These are phyloP conservation scores for Arthrobotrys musiformis DNA, from an alignment of 2,329 filamentous ascomycete species.

Conservation along the genomic window DNA sequence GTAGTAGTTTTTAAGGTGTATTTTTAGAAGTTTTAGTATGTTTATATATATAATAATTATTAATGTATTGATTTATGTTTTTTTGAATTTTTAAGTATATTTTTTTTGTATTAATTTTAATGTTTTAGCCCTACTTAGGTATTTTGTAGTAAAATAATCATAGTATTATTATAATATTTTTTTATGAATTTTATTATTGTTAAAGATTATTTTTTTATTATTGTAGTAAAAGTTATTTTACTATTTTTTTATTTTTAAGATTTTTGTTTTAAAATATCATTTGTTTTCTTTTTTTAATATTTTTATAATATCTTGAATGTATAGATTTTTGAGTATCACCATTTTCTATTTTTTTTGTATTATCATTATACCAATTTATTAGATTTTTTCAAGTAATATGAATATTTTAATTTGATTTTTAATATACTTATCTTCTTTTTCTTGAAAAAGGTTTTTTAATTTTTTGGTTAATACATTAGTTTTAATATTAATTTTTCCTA, in stretches of 20 bases:
- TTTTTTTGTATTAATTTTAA: constrained; percentile 3
- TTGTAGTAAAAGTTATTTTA: background rate
- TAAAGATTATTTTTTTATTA: background rate
- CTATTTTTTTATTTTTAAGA: too few relatives aligned
- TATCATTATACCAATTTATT: too few relatives aligned
- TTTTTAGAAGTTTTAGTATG: background rate
- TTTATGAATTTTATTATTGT: constrained; percentile 1
- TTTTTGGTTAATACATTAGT: background rate
- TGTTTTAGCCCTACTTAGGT: background rate
- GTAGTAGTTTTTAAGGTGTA: background rate
- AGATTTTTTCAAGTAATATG: too few relatives aligned
- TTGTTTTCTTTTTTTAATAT: background rate
- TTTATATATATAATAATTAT: background rate
- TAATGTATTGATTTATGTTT: background rate
- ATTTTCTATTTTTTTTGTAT: too few relatives aligned
- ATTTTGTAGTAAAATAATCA: too few relatives aligned
- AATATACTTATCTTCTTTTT: background rate
- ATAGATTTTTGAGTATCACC: background rate
- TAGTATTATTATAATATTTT: constrained; percentile 4
- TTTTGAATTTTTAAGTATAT: background rate
- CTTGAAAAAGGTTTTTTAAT: background rate
- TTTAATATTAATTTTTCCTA: background rate
- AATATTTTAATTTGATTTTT: too few relatives aligned
- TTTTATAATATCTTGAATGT: too few relatives aligned
- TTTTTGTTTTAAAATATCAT: background rate